Evolutionary conservation across 1,139 yeast genomes (phyloP).

Genomic region (Pichia terricola): DNA sequence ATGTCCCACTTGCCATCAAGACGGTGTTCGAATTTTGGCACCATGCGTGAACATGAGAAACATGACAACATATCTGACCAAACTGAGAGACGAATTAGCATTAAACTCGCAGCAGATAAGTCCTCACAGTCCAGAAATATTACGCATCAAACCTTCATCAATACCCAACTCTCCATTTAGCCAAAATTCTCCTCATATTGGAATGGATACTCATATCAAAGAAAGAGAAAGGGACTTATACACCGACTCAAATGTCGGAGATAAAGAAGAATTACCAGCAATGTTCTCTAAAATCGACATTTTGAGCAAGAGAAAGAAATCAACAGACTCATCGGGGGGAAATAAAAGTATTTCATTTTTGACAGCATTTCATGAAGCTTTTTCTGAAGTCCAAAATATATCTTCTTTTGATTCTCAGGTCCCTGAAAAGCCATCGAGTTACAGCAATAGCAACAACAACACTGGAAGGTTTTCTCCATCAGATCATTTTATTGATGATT

Average conservation of each 20-base stretch:
- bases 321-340: background rate
- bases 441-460: background rate
- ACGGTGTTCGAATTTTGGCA: no score
- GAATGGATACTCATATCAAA: no score
- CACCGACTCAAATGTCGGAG: background rate
- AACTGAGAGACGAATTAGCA: conserved; percentile 25
- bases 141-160: no score
- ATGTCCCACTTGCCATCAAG: no score
- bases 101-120: no score
- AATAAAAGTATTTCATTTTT: conserved; percentile 14
- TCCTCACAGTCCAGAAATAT: no score
- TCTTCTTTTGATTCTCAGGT: conserved; percentile 8
- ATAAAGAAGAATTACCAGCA: conserved; percentile 6
- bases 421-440: background rate
- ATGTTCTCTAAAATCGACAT: conserved; percentile 4
- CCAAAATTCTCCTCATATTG: background rate
- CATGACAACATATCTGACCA: conserved; percentile 25
- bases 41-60: conserved; percentile 45
- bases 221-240: conserved; percentile 12
- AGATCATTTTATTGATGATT: conserved; percentile 4
- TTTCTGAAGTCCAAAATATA: conserved; percentile 17
- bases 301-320: conserved; percentile 4
- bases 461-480: conserved; percentile 3
- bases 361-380: conserved; percentile 27
- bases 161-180: no score